Percentiles rank a stretch among this genome's conserved stretches.
These are phyloP conservation scores for Thraustochytrium striatum DNA, from an alignment of 352 stramenopile genomes.

Conservation along the genomic window DNA sequence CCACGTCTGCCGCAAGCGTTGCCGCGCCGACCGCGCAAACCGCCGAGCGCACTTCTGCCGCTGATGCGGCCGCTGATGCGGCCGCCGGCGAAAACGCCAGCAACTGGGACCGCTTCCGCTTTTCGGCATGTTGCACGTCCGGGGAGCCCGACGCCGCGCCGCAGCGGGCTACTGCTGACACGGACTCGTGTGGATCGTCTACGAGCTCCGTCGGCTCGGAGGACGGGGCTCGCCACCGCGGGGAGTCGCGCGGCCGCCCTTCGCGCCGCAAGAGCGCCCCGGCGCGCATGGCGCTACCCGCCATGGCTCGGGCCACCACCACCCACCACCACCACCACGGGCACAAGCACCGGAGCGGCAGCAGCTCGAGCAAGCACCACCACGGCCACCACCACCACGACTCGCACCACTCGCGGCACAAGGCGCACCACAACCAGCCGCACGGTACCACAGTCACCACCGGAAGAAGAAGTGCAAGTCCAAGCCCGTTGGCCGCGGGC, in stretches of 20 bases:
- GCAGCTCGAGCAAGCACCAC: not conserved
- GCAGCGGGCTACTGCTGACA: not conserved
- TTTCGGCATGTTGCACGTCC: not conserved
- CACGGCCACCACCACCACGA: constrained; percentile 2
- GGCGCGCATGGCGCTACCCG: not conserved
- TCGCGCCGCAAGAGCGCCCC: not conserved
- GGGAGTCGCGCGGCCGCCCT: not conserved
- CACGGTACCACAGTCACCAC: not conserved
- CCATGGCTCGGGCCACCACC: not conserved
- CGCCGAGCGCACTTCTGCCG: not conserved
- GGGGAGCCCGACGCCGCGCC: not conserved
- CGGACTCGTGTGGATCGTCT: not conserved
- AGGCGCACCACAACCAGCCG: not conserved
- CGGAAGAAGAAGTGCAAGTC: not conserved
- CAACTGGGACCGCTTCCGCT: not conserved
- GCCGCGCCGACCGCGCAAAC: not conserved
- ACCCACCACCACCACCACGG: not conserved
- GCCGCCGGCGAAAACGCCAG: not conserved
- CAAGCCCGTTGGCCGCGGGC: not conserved
- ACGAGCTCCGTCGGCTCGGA: not conserved
- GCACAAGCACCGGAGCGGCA: not conserved
- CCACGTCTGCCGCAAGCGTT: not conserved
- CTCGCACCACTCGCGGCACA: not conserved
- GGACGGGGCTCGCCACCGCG: not conserved
- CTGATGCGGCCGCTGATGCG: not conserved